These are phyloP conservation scores for Phytopythium montanum DNA, from an alignment of 352 stramenopile genomes.

Conservation along the genomic window DNA sequence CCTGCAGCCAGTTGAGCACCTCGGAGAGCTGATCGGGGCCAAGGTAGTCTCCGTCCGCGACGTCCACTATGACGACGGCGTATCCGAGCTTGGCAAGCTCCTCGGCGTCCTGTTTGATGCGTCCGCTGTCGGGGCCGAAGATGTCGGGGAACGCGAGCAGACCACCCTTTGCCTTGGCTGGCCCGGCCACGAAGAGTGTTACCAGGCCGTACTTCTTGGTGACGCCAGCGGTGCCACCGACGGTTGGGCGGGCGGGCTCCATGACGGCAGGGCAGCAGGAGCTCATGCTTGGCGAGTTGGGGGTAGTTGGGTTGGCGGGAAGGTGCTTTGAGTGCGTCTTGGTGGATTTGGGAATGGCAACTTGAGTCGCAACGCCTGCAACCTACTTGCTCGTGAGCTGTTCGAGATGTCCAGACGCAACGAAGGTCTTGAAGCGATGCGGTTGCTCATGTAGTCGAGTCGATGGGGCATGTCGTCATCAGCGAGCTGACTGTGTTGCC, in stretches of 20 bases:
- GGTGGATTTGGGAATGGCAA: slow-evolving; percentile 30
- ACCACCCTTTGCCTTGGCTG: slow-evolving; percentile 19
- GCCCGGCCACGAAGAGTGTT: slow-evolving; percentile 32
- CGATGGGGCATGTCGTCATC: not conserved
- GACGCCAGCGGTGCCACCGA: slow-evolving; percentile 13
- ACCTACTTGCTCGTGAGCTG: not conserved
- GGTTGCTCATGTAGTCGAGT: not conserved
- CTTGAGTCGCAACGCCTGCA: not conserved
- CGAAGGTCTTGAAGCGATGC: not conserved
- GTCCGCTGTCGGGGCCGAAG: slow-evolving; percentile 44
- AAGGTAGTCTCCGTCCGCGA: slow-evolving; percentile 29
- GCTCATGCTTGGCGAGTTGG: slow-evolving; percentile 17
- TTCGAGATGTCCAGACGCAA: not conserved
- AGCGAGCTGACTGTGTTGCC: not conserved
- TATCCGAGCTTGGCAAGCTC: slow-evolving; percentile 41
- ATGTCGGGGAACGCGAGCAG: slow-evolving; percentile 46
- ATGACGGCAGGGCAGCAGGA: slow-evolving; percentile 35
- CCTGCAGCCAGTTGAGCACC: slow-evolving; percentile 12
- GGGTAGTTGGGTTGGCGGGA: too few relatives aligned
- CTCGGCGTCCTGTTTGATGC: slow-evolving; percentile 47
- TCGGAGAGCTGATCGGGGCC: slow-evolving; percentile 6
- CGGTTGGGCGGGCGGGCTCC: slow-evolving; percentile 14
- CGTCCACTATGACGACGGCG: slow-evolving; percentile 39
- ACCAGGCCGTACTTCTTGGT: slow-evolving; percentile 26
- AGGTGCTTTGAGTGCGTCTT: too few relatives aligned